Evolutionary conservation across 768 basidiomycete genomes (phyloP), one percentile per base, ranked within the genome.

Genomic region (Rhizopogon vesiculosus): DNA sequence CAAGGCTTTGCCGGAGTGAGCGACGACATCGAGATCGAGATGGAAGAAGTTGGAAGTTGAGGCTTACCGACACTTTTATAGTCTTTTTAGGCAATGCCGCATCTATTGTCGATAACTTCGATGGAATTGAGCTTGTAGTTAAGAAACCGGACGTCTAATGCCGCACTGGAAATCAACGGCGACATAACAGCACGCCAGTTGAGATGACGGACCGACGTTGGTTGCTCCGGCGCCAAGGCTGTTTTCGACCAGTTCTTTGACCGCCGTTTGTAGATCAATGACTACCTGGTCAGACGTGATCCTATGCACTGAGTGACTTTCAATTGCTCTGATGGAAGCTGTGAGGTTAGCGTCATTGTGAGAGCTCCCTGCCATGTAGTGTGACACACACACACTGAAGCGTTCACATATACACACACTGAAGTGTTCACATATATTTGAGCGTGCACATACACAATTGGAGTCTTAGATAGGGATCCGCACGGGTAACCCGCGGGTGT

Each of bases 191-290:
- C 41, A 42, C 18, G 28, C 39, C 22, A 55, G 29, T 40, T 16
- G 12, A 22, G 35, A 25, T 28, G 18, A 64, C 85, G 31, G 44
- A 91, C 96, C 95, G 42, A 99, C 83, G 61, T 73, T 84, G 0
- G 89, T 93, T 0, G 94, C 91, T 0, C n/a, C n/a, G n/a, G n/a
- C n/a, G n/a, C n/a, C n/a, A n/a, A 98, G 74, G 56, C 92, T 91
- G 68, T 99, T 99, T 72, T 99, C 97, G 2, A 99, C 82, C 7
- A 98, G 83, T 69, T 99, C 97, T 68, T 98, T 99, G 56, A 98
- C 86, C 1, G 93, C 93, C 0, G 89, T 91, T 66, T 94, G 93
- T 1, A 98, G 81, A 67, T 97, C 93, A 28, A 95, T 78, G 1
- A 98, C 89, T 45, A 98, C 96, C 68, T 99, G 97, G 2, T 95